phyloP scores from a whole-genome alignment of 129 eudicot genomes.

The Oenanthe sinensis region DNA sequence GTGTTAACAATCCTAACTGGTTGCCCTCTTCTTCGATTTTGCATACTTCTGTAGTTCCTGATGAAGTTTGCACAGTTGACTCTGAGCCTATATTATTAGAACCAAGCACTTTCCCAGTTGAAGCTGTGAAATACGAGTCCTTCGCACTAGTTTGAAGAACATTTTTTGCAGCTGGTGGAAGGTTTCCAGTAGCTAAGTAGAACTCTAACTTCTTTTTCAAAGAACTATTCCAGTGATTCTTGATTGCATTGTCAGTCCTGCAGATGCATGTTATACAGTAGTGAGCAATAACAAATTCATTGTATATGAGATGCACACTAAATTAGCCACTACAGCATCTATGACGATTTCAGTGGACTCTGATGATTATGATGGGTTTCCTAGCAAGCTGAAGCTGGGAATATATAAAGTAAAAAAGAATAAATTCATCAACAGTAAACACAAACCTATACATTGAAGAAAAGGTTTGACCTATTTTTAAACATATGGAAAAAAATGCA shows the following conservation, averaged over 20 bases:
- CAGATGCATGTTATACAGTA: background rate
- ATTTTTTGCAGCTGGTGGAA: slow-evolving; percentile 39
- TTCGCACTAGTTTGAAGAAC: slow-evolving; percentile 20
- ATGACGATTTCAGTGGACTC: background rate
- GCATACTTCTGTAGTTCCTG: slow-evolving; percentile 35
- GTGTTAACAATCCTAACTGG: slow-evolving; percentile 36
- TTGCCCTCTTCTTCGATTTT: slow-evolving; percentile 37
- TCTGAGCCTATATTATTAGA: slow-evolving; percentile 36
- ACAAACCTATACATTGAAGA: background rate
- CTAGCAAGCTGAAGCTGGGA: background rate
- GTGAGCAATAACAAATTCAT: background rate
- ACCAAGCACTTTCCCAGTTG: slow-evolving; percentile 13
- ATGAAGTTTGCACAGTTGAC: slow-evolving; percentile 36
- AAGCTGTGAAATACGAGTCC: slow-evolving; percentile 16
- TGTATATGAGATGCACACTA: background rate
- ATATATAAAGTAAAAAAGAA: background rate
- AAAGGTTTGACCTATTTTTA: background rate
- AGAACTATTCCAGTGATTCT: slow-evolving; percentile 66
- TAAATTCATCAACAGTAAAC: background rate
- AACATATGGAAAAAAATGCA: background rate
- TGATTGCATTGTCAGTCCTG: slow-evolving; percentile 57
- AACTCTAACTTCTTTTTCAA: slow-evolving; percentile 50
- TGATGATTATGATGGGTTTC: background rate
- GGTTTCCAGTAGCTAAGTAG: slow-evolving; percentile 50
- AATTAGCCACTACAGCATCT: background rate